Evolutionary conservation across 169 alveolate species (phyloP), one percentile per base, ranked within the genome.

Genomic region (Theileria sp.): DNA sequence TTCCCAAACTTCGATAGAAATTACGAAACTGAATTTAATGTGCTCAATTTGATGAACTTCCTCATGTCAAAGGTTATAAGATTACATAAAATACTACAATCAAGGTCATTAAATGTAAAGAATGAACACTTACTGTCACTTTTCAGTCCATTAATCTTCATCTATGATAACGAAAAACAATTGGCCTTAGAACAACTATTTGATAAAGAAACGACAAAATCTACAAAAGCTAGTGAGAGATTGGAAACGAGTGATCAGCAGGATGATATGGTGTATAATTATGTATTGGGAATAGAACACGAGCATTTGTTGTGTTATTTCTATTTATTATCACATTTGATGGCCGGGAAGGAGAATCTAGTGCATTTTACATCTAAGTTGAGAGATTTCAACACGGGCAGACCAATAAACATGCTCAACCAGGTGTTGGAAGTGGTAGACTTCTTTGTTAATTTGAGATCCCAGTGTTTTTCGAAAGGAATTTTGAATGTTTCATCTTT

Each of bases 131-230:
- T 73, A 1, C 26, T 72, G 12, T 32, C 89, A 38, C 73, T 77
- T 6, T 83, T 83, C 23, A 64, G 89, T 36, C 89, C 89, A 23
- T 71, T 77, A 56, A 19, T 77, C 54, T 83, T 83, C 60, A 30
- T 26, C 21, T 71, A 77, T 26, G 89, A 83, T 8, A 19, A 25
- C 19, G 86, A 77, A 21, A 83, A 74, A 30, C 82, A 76, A 34
- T 50, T 30, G 12, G 89, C 86, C 17, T 23, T 77, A 1, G 89
- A 83, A 3, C 72, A 64, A 21, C 38, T 64, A 34, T 13, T 64
- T 15, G 72, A 64, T 15, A 19, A 10, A 44, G 9, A 36, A 70
- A 13, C 66, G 32, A 13, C 26, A n/a, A 36, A 54, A 67, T 13
- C 61, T 56, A 26, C 67, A 73, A 58, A 36, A 0, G 7, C 1